phyloP scores from a whole-genome alignment of 2,329 filamentous ascomycete species.

The Furcasterigmium furcatum region DNA sequence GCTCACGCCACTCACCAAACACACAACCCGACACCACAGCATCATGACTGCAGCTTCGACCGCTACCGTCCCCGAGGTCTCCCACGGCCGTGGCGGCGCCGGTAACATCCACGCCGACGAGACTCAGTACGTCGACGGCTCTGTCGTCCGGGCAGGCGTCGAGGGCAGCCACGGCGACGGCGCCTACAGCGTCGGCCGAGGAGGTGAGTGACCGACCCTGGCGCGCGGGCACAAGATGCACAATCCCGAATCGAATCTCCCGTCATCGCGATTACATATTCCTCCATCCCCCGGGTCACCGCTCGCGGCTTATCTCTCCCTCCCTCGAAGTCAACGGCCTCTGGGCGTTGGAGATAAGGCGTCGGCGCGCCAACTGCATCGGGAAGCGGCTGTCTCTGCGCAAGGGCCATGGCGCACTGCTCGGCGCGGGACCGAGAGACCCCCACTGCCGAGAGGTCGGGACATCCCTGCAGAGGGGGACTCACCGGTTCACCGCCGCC shows the following conservation, averaged over 20 bases:
- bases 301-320: background rate
- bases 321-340: background rate
- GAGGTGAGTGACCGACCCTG: slow-evolving; percentile 41
- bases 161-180: slow-evolving; percentile 56
- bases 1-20: background rate
- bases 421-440: background rate
- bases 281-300: no score
- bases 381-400: background rate
- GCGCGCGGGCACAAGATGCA: no score
- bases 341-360: slow-evolving; percentile 2
- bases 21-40: no score
- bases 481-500: background rate
- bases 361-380: background rate
- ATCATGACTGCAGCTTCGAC: no score
- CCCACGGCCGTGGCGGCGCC: slow-evolving; percentile 58
- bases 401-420: background rate
- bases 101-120: slow-evolving; percentile 59
- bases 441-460: background rate
- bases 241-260: background rate
- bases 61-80: slow-evolving; percentile 41
- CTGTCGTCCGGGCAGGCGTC: slow-evolving; percentile 53
- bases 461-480: background rate
- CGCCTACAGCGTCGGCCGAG: slow-evolving; percentile 55
- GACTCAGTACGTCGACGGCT: slow-evolving; percentile 59
- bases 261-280: background rate